Evolutionary conservation across 805 yeast genomes (phyloP).

Genomic region (Vanderwaltozyma polyspora): DNA sequence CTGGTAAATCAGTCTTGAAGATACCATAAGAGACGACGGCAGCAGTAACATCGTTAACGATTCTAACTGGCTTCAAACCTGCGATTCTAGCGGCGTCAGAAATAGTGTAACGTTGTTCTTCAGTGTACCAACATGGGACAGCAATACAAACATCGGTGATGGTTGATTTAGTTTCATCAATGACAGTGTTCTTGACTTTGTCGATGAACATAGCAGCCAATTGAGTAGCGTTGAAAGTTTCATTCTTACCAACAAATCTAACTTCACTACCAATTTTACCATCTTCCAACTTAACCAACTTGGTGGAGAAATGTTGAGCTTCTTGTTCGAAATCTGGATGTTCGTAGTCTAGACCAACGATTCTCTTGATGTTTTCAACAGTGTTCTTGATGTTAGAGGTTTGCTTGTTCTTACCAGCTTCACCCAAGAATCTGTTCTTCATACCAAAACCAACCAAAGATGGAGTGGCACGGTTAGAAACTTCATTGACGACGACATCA

Average conservation of each 20-base stretch:
- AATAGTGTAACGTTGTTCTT: slow-evolving; percentile 90
- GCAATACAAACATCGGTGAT: slow-evolving; percentile 84
- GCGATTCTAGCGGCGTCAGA: slow-evolving; percentile 91
- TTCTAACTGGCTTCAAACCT: slow-evolving; percentile 92
- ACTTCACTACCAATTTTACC: slow-evolving; percentile 79
- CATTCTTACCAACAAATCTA: slow-evolving; percentile 65
- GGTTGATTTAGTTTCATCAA: slow-evolving; percentile 61
- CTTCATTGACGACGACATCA: slow-evolving; percentile 95
- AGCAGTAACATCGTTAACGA: slow-evolving; percentile 93
- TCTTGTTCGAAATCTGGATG: slow-evolving; percentile 66
- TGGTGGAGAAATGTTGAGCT: slow-evolving; percentile 59
- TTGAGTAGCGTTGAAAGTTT: slow-evolving; percentile 76
- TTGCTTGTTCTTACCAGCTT: slow-evolving; percentile 89
- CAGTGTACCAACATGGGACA: slow-evolving; percentile 95
- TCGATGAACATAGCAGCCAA: slow-evolving; percentile 88
- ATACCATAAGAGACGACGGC: slow-evolving; percentile 99
- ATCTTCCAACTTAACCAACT: slow-evolving; percentile 53
- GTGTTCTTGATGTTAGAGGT: slow-evolving; percentile 93
- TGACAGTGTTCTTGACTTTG: slow-evolving; percentile 73
- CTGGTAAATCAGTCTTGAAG: slow-evolving; percentile 91
- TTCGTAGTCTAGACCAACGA: slow-evolving; percentile 61
- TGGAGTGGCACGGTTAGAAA: slow-evolving; percentile 94
- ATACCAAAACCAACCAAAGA: slow-evolving; percentile 79
- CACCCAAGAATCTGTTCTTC: slow-evolving; percentile 87
- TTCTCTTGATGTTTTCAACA: slow-evolving; percentile 84